phyloP scores from a whole-genome alignment of 106 monocot genomes.

The Iris macrosiphon region DNA sequence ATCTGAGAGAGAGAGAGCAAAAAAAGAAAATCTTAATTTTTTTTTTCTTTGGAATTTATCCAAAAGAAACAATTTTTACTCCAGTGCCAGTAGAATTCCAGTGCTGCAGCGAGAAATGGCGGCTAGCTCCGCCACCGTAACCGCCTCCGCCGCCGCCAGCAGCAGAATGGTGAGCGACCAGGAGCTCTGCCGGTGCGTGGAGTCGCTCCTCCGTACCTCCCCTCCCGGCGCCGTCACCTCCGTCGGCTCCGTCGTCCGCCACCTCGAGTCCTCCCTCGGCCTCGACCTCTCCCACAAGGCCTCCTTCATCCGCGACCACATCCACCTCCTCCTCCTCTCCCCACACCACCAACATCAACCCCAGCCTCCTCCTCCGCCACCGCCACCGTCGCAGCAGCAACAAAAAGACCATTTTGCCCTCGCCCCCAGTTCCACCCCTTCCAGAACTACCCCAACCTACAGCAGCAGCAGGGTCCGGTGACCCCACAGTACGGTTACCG shows the following conservation, averaged over 20 bases:
- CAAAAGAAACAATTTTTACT: too few species aligned
- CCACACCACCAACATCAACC: too few species aligned
- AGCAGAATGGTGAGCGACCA: conserved; percentile 71
- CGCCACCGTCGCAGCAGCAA: too few species aligned
- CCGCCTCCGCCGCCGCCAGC: too few species aligned
- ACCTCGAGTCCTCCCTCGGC: conserved; percentile 71
- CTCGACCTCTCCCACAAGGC: conserved; percentile 88
- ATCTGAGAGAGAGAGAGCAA: too few species aligned
- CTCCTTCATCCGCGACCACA: conserved; percentile 66
- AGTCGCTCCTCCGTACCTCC: conserved; percentile 66
- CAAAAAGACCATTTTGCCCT: conserved; percentile 15
- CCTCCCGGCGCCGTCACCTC: conserved; percentile 16
- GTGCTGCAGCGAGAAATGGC: too few species aligned
- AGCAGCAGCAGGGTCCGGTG: conserved; percentile 14
- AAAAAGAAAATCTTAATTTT: too few species aligned
- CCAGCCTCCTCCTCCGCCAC: not conserved
- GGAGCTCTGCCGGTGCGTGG: conserved; percentile 73
- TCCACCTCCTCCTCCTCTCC: conserved; percentile 49
- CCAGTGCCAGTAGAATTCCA: too few species aligned
- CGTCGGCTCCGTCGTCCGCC: conserved; percentile 52
- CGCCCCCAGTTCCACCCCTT: conserved; percentile 12
- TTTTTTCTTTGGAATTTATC: too few species aligned
- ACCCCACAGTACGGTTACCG: conserved; percentile 27
- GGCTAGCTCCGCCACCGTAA: too few species aligned
- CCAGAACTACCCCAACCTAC: conserved; percentile 26